Conservation (phyloP, 495 filamentous ascomycete genomes). For the Penicillium pulvis region DNA sequence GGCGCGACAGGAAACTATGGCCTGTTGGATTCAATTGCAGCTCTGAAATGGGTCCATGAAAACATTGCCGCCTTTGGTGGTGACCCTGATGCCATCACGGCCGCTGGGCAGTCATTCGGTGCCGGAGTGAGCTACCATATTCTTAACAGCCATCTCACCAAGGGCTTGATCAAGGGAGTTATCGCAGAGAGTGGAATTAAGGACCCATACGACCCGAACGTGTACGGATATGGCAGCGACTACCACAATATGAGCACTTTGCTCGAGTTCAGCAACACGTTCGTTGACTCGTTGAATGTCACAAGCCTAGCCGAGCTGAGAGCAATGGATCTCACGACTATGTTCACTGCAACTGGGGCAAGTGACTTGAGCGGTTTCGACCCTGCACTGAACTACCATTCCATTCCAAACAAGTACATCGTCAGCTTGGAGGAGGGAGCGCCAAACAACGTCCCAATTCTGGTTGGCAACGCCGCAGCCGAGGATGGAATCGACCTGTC, state of each 20-base stretch:
- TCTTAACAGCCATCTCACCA: not conserved
- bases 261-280: not conserved
- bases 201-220: not conserved
- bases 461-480: not conserved
- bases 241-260: not conserved
- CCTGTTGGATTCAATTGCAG: not conserved
- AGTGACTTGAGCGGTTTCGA: not conserved
- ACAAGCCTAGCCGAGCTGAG: not conserved
- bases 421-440: constrained; percentile 1
- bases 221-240: not conserved
- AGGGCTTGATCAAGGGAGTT: constrained; percentile 1
- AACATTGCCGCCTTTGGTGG: constrained; percentile 2
- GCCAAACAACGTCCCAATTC: not conserved
- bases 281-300: not conserved
- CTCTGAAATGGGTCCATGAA: not conserved
- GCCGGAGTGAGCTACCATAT: not conserved
- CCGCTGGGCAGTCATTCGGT: not conserved
- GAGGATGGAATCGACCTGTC: not conserved
- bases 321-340: not conserved
- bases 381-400: not conserved
- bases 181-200: constrained; percentile 3
- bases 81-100: not conserved
- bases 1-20: not conserved
- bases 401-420: constrained; percentile 2
- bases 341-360: not conserved